Base-by-base conservation (phyloP, 345 rosid genomes). In the Cardamine occulta region DNA sequence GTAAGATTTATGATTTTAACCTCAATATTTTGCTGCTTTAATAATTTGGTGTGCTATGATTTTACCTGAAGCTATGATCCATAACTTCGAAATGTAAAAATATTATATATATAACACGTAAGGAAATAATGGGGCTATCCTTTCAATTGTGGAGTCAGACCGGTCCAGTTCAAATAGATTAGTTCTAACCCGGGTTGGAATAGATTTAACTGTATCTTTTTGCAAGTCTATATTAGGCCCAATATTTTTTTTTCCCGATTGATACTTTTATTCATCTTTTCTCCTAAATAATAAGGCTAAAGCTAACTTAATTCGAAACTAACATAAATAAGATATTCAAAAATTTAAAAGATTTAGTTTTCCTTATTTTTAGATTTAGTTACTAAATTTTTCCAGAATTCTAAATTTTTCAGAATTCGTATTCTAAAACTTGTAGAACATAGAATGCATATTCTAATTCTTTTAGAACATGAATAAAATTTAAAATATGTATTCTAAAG, bases 1-100 rank as follows among this genome's bases (percentile, higher is more conserved):
- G 58, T 62, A 54, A 76, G 31, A 32, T 61, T 3, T 59, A 37
- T 75, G 68, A 19, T 49, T 24, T 74, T 14, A 48, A 58, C 52
- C 37, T 67, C 37, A 6, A 60, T 66, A 26, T 68, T 60, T 19
- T 61, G 54, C 40, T 75, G 68, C n/a, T 60, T 61, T 49, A 13
- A 35, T 34, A 47, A 45, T 4, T 56, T 66, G 21, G 31, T 63
- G n/a, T n/a, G n/a, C n/a, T n/a, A n/a, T n/a, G n/a, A n/a, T 32
- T 64, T 31, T 37, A 61, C 52, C 44, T 63, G 44, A 5, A 4
- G 8, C n/a, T 61, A 14, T 73, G 31, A 37, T 63, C 63, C 4
- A 21, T 39, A 8, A 23, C 31, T 37, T 72, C 21, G 1, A 51
- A 62, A 63, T 63, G 44, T 39, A 17, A 49, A 35, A 60, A 17